Evolutionary conservation across 2,329 filamentous ascomycete genomes (phyloP).

Genomic region (Pyrenochaeta sp.): DNA sequence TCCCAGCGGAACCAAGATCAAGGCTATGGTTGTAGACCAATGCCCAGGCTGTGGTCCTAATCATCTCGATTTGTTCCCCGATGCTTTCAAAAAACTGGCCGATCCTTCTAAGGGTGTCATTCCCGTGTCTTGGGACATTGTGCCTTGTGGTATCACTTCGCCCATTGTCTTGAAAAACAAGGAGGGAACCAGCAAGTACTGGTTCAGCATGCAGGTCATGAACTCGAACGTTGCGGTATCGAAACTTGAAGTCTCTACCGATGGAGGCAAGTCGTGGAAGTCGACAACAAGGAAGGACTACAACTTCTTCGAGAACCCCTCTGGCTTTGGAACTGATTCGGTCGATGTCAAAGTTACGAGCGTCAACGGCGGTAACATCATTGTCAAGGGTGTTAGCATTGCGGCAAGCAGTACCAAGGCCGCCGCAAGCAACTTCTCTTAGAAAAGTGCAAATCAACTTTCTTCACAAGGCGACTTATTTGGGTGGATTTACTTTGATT

Average conservation of each 20-base stretch:
- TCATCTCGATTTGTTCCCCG: slow-evolving; percentile 64
- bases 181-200: slow-evolving; percentile 58
- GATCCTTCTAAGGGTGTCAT: slow-evolving; percentile 57
- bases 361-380: slow-evolving; percentile 58
- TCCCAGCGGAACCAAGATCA: slow-evolving; percentile 64
- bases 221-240: slow-evolving; percentile 66
- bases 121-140: slow-evolving; percentile 57
- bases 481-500: too few species aligned
- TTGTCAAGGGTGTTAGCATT: slow-evolving; percentile 60
- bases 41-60: slow-evolving; percentile 63
- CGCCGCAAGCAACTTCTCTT: slow-evolving; percentile 43
- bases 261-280: slow-evolving; percentile 67
- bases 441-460: too few species aligned
- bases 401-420: slow-evolving; percentile 37
- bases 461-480: too few species aligned
- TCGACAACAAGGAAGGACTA: slow-evolving; percentile 59
- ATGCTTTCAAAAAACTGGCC: slow-evolving; percentile 59
- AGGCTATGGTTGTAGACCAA: slow-evolving; percentile 69
- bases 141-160: slow-evolving; percentile 60
- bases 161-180: slow-evolving; percentile 63
- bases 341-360: slow-evolving; percentile 66
- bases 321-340: slow-evolving; percentile 62
- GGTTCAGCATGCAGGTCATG: slow-evolving; percentile 70
- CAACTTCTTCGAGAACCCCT: slow-evolving; percentile 68
- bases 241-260: slow-evolving; percentile 66